phyloP scores from a whole-genome alignment of 2,329 filamentous ascomycete genomes.

The Venturia pyrina region DNA sequence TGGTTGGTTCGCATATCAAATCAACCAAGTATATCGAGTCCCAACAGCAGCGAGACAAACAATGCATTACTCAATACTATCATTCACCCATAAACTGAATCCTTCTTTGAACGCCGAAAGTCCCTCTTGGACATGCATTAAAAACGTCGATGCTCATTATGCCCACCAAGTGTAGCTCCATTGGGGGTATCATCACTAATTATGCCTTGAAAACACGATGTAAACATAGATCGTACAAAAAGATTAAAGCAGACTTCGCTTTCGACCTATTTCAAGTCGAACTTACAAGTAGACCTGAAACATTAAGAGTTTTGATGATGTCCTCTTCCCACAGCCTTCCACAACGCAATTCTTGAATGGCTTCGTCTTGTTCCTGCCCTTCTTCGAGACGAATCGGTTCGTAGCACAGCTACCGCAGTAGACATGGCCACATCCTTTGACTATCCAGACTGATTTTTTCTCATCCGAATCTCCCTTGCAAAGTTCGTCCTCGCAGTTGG shows the following conservation, averaged over 20 bases:
- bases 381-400: slow-evolving; percentile 26
- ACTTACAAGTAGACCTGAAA: slow-evolving; percentile 31
- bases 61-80: not conserved
- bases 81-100: not conserved
- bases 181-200: not conserved
- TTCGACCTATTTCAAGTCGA: not conserved
- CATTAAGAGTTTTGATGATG: slow-evolving; percentile 25
- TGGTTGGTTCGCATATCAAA: no score
- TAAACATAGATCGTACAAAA: not conserved
- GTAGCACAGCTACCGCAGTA: slow-evolving; percentile 44
- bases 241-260: not conserved
- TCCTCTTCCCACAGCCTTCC: slow-evolving; percentile 30
- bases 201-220: not conserved
- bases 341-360: slow-evolving; percentile 38
- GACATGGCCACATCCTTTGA: slow-evolving; percentile 87
- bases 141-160: not conserved
- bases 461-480: slow-evolving; percentile 56
- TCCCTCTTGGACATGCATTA: not conserved
- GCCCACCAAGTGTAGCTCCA: not conserved
- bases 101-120: not conserved
- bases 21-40: not conserved
- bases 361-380: slow-evolving; percentile 28
- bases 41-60: not conserved
- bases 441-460: slow-evolving; percentile 85
- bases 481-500: slow-evolving; percentile 77